Percentiles rank a stretch among this genome's conserved stretches.
These are phyloP conservation scores for Tulasnella sp. DNA, from an alignment of 768 basidiomycete species.

Conservation along the genomic window DNA sequence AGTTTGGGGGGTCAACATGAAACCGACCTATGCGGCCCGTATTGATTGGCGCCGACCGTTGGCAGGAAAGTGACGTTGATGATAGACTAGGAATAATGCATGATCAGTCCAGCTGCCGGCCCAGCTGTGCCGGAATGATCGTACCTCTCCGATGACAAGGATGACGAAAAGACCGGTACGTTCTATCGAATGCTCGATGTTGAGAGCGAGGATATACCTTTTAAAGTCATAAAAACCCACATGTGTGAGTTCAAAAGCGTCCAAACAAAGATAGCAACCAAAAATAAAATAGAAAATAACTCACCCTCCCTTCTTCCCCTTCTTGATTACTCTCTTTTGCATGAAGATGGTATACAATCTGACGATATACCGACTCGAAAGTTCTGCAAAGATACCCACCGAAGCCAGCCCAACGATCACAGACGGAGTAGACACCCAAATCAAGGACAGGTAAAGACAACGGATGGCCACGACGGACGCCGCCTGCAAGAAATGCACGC, in stretches of 20 bases:
- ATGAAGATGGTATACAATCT: neutral
- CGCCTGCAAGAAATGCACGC: constrained; percentile 8
- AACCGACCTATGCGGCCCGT: no score
- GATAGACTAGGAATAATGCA: no score
- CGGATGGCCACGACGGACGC: neutral
- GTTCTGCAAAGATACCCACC: neutral
- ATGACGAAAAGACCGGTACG: constrained; percentile 10
- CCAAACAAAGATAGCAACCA: no score
- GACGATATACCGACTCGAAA: neutral
- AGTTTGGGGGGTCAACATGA: no score
- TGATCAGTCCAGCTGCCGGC: no score
- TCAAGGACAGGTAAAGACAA: constrained; percentile 4
- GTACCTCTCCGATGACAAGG: constrained; percentile 13
- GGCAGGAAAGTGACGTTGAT: no score
- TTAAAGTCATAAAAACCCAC: no score
- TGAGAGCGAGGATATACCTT: constrained; percentile 1
- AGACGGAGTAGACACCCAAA: neutral
- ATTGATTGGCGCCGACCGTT: no score
- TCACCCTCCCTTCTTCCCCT: no score
- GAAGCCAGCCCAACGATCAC: neutral
- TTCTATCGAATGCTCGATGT: constrained; percentile 14
- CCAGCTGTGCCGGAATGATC: neutral
- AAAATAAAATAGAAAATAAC: no score
- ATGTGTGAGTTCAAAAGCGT: no score
- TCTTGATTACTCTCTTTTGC: neutral